These are phyloP conservation scores for Tolypocladium inflatum DNA, from an alignment of 2,329 filamentous ascomycete genomes.

Conservation along the genomic window DNA sequence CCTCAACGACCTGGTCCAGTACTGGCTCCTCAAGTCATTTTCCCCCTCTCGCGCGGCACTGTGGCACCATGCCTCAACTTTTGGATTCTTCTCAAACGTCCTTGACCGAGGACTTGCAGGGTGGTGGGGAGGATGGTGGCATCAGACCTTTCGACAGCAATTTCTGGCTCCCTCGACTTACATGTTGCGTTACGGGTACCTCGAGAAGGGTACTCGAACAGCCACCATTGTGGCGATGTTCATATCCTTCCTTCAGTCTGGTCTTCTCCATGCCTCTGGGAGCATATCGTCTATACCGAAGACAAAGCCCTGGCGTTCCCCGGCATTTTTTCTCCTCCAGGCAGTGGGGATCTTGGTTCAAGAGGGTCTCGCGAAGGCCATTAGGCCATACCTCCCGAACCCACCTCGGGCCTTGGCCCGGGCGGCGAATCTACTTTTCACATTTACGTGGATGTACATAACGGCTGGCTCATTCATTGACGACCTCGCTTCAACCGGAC, in stretches of 20 bases:
- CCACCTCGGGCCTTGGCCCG: conserved; percentile 38
- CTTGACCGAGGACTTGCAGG: conserved; percentile 65
- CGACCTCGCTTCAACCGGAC: conserved; percentile 62
- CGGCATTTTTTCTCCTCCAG: conserved; percentile 66
- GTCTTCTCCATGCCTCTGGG: conserved; percentile 60
- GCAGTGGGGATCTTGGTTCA: conserved; percentile 57
- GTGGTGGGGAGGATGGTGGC: conserved; percentile 84
- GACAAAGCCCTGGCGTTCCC: conserved; percentile 40
- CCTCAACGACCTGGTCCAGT: conserved; percentile 48
- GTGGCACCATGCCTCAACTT: conserved; percentile 44
- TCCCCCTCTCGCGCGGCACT: conserved; percentile 41
- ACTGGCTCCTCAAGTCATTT: conserved; percentile 35
- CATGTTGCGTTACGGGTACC: conserved; percentile 29
- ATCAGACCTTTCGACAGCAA: conserved; percentile 74
- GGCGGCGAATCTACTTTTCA: conserved; percentile 50
- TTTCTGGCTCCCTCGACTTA: conserved; percentile 52
- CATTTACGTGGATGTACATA: conserved; percentile 56
- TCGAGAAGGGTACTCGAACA: conserved; percentile 20
- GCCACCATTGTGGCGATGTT: conserved; percentile 19
- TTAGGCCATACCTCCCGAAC: conserved; percentile 21
- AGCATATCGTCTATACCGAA: conserved; percentile 55
- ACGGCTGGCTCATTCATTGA: conserved; percentile 61
- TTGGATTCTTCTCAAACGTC: conserved; percentile 46
- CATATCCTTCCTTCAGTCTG: conserved; percentile 52
- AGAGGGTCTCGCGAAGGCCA: conserved; percentile 20